Evolutionary conservation across 2,329 filamentous ascomycete species (phyloP).

Genomic region (Fusarium multiceps): DNA sequence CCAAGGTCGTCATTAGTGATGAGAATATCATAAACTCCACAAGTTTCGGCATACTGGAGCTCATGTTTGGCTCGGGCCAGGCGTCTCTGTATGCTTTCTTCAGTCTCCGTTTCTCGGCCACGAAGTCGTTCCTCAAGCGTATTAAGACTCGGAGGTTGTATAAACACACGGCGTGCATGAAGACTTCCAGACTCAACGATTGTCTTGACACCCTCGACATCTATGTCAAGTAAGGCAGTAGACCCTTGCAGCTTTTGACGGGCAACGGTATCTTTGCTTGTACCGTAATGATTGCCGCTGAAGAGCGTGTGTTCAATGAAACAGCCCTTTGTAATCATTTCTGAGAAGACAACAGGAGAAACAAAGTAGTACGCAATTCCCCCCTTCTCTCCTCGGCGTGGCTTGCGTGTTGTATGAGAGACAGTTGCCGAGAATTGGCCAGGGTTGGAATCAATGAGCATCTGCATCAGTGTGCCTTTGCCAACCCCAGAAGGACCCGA

Average conservation of each 20-base stretch:
- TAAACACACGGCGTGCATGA: not conserved
- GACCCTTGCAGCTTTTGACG: not conserved
- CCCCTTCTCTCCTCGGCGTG: not conserved
- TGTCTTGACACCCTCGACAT: not conserved
- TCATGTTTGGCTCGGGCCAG: not conserved
- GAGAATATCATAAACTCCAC: not conserved
- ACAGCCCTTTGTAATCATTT: not conserved
- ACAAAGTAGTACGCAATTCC: not conserved
- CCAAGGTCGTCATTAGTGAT: not conserved
- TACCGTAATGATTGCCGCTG: not conserved
- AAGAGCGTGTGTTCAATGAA: not conserved
- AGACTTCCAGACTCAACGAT: not conserved
- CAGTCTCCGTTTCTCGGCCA: not conserved
- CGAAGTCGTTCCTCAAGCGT: not conserved
- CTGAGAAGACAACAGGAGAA: not conserved
- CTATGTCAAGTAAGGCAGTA: not conserved
- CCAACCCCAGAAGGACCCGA: not conserved
- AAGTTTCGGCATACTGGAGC: not conserved
- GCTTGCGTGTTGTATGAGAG: not conserved
- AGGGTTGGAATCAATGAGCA: not conserved
- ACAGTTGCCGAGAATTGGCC: not conserved
- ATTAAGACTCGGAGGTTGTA: not conserved
- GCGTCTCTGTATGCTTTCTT: not conserved
- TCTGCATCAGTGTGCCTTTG: not conserved
- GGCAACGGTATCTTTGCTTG: not conserved